Evolutionary conservation across 2,329 filamentous ascomycete species (phyloP), one percentile per base, ranked within the genome.

Genomic region (Juglanconis oblonga): DNA sequence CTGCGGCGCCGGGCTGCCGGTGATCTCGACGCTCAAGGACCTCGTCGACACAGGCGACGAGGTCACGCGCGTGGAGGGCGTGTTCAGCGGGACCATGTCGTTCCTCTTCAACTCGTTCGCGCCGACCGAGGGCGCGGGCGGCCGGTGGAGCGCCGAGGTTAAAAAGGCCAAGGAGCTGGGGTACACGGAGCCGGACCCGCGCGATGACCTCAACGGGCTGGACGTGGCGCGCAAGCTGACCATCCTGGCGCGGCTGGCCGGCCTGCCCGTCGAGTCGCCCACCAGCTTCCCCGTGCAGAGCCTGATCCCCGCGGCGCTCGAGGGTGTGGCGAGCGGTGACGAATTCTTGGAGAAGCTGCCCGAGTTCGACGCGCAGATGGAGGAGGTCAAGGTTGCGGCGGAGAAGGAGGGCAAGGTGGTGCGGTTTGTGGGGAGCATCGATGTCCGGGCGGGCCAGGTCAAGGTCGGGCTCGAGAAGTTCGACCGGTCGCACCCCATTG

Each of bases 61-160:
- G 72, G 89, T 99, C 5, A 92, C 85, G 57, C 93, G 89, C 77
- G 96, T 99, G 67, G 94, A 98, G 77, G 95, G 95, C 66, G 93
- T 99, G 55, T 98, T 99, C 78, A 96, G 91, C 63, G 95, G 95
- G 65, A 99, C 95, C 58, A 94, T 99, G 87, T 96, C 91, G 44
- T 99, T 97, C 82, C 82, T 99, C 45, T 98, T 99, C 86, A 98
- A 98, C 81, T 93, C 87, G 29, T 99, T 98, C 74, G 92, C 93
- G 52, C 95, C 95, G 0, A 87, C 88, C 3, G 84, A 86, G 53
- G 89, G 89, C 5, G 79, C 81, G 29, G 90, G 90, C 38, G 91
- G 91, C 55, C 87, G 88, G 70, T 99, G 96, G 89, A 95, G 91
- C 48, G 89, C 89, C 52, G 93, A 97, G 72, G 95, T 99, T 38